Percentiles rank a stretch among this genome's conserved stretches.
phyloP scores from a whole-genome alignment of 441 rosid species.

The Mallotus repandus region DNA sequence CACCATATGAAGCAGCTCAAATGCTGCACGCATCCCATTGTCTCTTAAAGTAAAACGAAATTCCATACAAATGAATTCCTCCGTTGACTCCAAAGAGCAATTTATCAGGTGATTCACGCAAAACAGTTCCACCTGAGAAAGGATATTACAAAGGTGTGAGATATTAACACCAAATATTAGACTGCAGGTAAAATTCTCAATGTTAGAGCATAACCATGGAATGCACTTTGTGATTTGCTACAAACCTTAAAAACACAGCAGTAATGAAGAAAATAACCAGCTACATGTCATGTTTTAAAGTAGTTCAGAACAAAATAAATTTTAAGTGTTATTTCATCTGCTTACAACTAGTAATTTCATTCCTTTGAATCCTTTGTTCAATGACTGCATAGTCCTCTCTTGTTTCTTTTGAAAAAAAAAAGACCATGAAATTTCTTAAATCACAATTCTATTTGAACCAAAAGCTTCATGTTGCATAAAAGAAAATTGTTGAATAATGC shows the following conservation, averaged over 20 bases:
- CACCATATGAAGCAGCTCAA: constrained; percentile 99
- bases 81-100: constrained; percentile 99
- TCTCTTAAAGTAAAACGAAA: constrained; percentile 97
- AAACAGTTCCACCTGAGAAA: constrained; percentile 88
- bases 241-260: background rate
- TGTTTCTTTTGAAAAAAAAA: background rate
- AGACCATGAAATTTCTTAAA: background rate
- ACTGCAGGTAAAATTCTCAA: background rate
- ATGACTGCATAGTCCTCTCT: background rate
- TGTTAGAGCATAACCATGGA: background rate
- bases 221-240: background rate
- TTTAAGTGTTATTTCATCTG: background rate
- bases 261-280: background rate
- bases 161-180: background rate
- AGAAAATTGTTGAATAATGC: background rate
- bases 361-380: background rate
- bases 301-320: constrained; percentile 4
- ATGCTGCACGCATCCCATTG: constrained; percentile 98
- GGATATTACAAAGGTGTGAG: background rate
- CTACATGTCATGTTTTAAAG: background rate
- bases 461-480: background rate
- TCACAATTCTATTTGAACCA: background rate
- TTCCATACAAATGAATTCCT: constrained; percentile 99
- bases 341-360: background rate
- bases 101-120: constrained; percentile 97